Conservation (phyloP, 164 flowering plant genomes). For the Euptelea pleiosperma region DNA sequence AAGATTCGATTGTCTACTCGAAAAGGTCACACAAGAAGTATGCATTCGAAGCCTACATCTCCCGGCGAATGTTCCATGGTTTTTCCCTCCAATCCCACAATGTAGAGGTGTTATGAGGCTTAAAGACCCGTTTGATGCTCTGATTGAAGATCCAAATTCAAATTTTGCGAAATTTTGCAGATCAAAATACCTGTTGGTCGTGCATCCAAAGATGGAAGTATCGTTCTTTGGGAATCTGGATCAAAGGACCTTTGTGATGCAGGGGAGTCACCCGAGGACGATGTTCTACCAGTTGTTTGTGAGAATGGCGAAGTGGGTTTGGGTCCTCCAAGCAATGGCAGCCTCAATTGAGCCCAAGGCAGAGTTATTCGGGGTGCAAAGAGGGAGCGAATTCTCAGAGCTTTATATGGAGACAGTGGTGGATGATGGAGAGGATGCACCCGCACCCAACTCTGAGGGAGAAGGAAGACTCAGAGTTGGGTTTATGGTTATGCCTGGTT, state of each 20-base stretch:
- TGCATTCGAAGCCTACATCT: conserved; percentile 62
- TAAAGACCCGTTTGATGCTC: conserved; percentile 42
- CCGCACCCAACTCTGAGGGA: background rate
- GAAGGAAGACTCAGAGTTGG: conserved; percentile 31
- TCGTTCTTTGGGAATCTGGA: conserved; percentile 64
- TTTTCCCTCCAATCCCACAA: conserved; percentile 12
- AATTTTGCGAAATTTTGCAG: conserved; percentile 48
- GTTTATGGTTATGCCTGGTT: conserved; percentile 60
- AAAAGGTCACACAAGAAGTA: conserved; percentile 50
- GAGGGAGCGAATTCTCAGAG: conserved; percentile 44
- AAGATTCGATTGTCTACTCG: conserved; percentile 26
- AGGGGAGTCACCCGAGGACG: conserved; percentile 54
- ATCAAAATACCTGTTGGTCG: conserved; percentile 41
- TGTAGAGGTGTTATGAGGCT: conserved; percentile 23
- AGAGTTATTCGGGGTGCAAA: conserved; percentile 35
- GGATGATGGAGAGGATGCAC: conserved; percentile 18
- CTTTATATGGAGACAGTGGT: conserved; percentile 49
- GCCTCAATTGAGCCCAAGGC: conserved; percentile 31
- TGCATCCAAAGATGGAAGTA: conserved; percentile 50
- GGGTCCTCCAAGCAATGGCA: conserved; percentile 44
- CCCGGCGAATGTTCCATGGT: conserved; percentile 46
- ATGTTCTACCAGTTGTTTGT: conserved; percentile 52
- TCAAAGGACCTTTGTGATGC: conserved; percentile 40
- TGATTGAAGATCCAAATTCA: conserved; percentile 42
- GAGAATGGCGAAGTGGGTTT: conserved; percentile 56